Evolutionary conservation across 805 yeast genomes (phyloP), one percentile per base, ranked within the genome.

Genomic region (Cyberlindnera mycetangii): DNA sequence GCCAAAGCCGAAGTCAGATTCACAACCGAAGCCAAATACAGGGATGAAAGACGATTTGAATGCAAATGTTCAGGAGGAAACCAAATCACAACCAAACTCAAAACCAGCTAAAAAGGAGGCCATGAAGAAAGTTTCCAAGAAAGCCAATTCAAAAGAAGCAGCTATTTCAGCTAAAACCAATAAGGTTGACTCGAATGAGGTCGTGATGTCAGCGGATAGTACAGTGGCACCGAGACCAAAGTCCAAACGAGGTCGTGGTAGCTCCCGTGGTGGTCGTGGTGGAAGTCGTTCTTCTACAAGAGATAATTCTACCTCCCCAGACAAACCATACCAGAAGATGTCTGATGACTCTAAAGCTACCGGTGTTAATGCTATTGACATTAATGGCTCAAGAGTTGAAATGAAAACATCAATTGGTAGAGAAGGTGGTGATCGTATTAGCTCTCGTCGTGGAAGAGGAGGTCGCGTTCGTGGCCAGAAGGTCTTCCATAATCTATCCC

Each of bases 391-490:
- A 25, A 7, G 33, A 19, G n/a, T 17, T 16, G 24, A 28, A 20
- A 19, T 10, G 27, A 15, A 12, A 17, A 25, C 30, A 31, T 5
- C 14, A 32, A 20, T 24, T n/a, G n/a, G 32, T 4, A 25, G 46
- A 20, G 44, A 45, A n/a, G 44, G 47, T 39, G 48, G 46, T 10
- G n/a, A 47, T n/a, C 33, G n/a, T n/a, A n/a, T n/a, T n/a, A n/a
- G n/a, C n/a, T n/a, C n/a, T n/a, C n/a, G 37, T 11, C 31, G 45
- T 18, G 43, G 40, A 10, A 25, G 28, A 15, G 22, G 44, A 14
- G 42, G 47, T n/a, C 36, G 46, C 16, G 44, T 41, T 7, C 24
- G 44, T 11, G 41, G 48, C 4, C 30, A 22, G 28, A 25, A 25
- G 28, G 28, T 25, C 28, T 37, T 35, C 16, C n/a, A n/a, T 14